A percentile compares a stretch with the other conserved stretches of the same genome.
Evolutionary conservation across 1,284 basidiomycete species (phyloP).

Genomic region (Phylloboletellus chloephorus): DNA sequence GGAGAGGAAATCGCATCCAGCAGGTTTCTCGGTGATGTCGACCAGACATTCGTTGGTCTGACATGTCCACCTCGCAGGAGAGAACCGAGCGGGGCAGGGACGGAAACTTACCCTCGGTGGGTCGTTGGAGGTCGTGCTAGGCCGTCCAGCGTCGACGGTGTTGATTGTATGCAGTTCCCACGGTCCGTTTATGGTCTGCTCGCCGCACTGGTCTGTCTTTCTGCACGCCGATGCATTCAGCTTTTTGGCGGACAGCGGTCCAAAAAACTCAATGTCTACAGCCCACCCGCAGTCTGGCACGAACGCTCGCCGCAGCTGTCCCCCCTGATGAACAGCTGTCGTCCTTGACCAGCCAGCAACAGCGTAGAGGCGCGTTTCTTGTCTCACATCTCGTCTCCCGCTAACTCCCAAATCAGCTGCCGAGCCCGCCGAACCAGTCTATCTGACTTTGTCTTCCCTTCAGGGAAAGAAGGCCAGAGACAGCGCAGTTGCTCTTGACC

Average conservation of each 20-base stretch:
- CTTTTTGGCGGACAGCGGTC: conserved; percentile 12
- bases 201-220: background rate
- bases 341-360: background rate
- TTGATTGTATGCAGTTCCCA: conserved; percentile 21
- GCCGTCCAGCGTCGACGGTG: background rate
- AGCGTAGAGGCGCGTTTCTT: conserved; percentile 16
- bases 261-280: conserved; percentile 7
- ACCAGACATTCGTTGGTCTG: conserved; percentile 2
- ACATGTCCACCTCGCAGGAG: background rate
- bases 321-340: conserved; percentile 4
- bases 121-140: conserved; percentile 33
- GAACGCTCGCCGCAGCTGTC: conserved; percentile 13
- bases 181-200: conserved; percentile 22
- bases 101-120: conserved; percentile 38
- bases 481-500: conserved; percentile 69
- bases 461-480: conserved; percentile 43
- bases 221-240: conserved; percentile 17
- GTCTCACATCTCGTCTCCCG: background rate
- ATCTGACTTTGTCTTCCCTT: conserved; percentile 54
- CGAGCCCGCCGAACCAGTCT: conserved; percentile 46
- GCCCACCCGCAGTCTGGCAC: conserved; percentile 3
- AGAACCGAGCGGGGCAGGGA: conserved; percentile 6
- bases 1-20: conserved; percentile 35
- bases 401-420: conserved; percentile 33
- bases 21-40: conserved; percentile 20